Evolutionary conservation across 2,329 filamentous ascomycete species (phyloP).

Genomic region (Blastomyces silverae): DNA sequence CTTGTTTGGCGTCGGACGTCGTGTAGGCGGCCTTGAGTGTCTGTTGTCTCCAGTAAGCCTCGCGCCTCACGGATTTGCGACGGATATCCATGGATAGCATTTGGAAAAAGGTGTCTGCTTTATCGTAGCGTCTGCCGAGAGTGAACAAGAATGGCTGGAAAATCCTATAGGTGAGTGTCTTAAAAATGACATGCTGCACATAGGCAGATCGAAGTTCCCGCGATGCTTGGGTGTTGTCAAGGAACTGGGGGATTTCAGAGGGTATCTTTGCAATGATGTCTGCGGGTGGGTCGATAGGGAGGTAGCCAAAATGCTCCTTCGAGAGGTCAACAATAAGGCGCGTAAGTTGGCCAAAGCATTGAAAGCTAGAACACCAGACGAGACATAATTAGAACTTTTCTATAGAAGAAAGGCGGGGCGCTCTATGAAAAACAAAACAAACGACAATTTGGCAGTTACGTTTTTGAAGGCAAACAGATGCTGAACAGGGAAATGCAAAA

Average conservation of each 20-base stretch:
- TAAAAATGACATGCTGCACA: slow-evolving; percentile 51
- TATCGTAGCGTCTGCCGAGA: slow-evolving; percentile 48
- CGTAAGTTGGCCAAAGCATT: slow-evolving; percentile 48
- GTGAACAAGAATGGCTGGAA: slow-evolving; percentile 55
- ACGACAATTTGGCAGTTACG: slow-evolving; percentile 11
- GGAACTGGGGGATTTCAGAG: slow-evolving; percentile 48
- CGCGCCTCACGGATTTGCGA: slow-evolving; percentile 50
- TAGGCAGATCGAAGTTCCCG: slow-evolving; percentile 50
- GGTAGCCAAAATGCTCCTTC: slow-evolving; percentile 47
- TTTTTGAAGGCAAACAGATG: not conserved
- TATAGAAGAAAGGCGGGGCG: slow-evolving; percentile 27
- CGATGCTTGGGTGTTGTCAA: slow-evolving; percentile 48
- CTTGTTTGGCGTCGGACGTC: slow-evolving; percentile 50
- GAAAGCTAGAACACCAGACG: slow-evolving; percentile 39
- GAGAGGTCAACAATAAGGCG: slow-evolving; percentile 48
- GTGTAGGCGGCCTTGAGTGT: slow-evolving; percentile 54
- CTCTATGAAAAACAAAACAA: slow-evolving; percentile 6
- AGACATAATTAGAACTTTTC: slow-evolving; percentile 39
- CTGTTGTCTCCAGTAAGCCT: slow-evolving; percentile 54
- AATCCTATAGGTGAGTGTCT: slow-evolving; percentile 50
- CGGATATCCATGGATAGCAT: slow-evolving; percentile 52
- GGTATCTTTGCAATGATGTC: slow-evolving; percentile 49
- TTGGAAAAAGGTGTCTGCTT: slow-evolving; percentile 51
- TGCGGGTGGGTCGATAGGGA: slow-evolving; percentile 46
- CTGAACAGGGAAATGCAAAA: slow-evolving; percentile 18